phyloP scores from a whole-genome alignment of 768 basidiomycete species.

The Pleurotus giganteus region DNA sequence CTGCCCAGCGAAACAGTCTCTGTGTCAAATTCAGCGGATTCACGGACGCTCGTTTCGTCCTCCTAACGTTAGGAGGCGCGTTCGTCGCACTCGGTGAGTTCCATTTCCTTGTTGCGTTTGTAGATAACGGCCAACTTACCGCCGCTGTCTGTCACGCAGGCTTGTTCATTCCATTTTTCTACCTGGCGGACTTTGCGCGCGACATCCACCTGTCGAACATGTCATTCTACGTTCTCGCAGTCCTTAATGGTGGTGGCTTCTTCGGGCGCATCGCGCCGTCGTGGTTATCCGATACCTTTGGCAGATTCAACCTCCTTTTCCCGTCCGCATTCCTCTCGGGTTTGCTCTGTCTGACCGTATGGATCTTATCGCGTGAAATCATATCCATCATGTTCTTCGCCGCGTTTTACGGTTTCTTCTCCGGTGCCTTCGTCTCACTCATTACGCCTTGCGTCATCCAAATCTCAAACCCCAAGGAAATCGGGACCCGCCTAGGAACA shows the following conservation, averaged over 20 bases:
- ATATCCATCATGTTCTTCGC: conserved; percentile 49
- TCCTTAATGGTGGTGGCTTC: conserved; percentile 68
- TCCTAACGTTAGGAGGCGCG: conserved; percentile 53
- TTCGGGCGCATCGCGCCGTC: conserved; percentile 65
- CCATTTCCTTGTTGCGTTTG: not conserved
- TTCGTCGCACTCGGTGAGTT: conserved; percentile 60
- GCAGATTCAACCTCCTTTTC: conserved; percentile 64
- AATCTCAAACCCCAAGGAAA: conserved; percentile 55
- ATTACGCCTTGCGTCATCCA: conserved; percentile 67
- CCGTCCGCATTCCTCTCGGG: conserved; percentile 65
- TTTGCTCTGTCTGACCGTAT: conserved; percentile 54
- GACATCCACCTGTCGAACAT: conserved; percentile 36
- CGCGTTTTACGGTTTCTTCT: conserved; percentile 58
- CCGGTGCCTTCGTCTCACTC: conserved; percentile 67
- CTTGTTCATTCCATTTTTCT: conserved; percentile 71
- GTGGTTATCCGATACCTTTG: conserved; percentile 60
- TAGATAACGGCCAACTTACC: conserved; percentile 4
- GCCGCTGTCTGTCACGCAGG: conserved; percentile 33
- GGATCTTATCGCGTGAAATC: conserved; percentile 46
- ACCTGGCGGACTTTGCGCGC: conserved; percentile 59
- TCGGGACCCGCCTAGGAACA: conserved; percentile 63
- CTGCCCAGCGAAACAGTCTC: conserved; percentile 25
- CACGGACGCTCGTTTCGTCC: conserved; percentile 48
- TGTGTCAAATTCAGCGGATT: conserved; percentile 23
- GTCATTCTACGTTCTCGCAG: conserved; percentile 57